phyloP scores from a whole-genome alignment of 2,329 filamentous ascomycete species.

The Aspergillus latus region DNA sequence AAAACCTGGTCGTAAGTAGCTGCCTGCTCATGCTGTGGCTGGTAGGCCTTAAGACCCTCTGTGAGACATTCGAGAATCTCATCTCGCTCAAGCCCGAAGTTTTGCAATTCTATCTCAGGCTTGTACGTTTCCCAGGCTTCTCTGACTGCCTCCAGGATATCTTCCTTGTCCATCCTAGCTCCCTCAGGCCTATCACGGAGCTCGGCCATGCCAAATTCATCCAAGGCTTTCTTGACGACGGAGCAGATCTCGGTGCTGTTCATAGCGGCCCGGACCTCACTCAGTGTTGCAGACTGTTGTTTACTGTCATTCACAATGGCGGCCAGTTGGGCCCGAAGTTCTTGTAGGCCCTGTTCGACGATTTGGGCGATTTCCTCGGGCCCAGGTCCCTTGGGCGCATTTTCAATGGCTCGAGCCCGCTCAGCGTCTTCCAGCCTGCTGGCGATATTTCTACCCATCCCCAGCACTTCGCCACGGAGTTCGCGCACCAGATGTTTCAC shows the following conservation, averaged over 20 bases:
- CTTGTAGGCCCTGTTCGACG: conserved; percentile 74
- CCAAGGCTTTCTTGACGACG: conserved; percentile 72
- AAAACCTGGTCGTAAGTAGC: conserved; percentile 83
- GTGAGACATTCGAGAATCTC: conserved; percentile 84
- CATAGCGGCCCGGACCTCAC: conserved; percentile 62
- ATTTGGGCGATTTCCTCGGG: conserved; percentile 73
- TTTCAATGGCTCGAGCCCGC: conserved; percentile 45
- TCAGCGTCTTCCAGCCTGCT: conserved; percentile 69
- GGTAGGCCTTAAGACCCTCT: conserved; percentile 78
- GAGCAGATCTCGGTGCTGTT: conserved; percentile 86
- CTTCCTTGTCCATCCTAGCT: conserved; percentile 68
- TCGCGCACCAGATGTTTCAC: conserved; percentile 89
- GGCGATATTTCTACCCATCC: conserved; percentile 89
- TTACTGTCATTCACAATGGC: conserved; percentile 73
- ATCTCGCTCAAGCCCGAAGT: conserved; percentile 84
- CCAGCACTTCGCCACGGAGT: conserved; percentile 84
- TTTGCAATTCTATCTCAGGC: conserved; percentile 86
- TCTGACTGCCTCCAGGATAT: conserved; percentile 80
- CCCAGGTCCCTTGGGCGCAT: conserved; percentile 51
- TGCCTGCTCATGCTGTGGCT: conserved; percentile 52
- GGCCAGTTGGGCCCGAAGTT: conserved; percentile 83
- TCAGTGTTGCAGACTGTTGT: conserved; percentile 65
- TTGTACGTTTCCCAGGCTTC: conserved; percentile 95
- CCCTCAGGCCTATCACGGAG: conserved; percentile 53
- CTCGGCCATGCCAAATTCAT: conserved; percentile 59